These are phyloP conservation scores for Austroboletus niveus DNA, from an alignment of 1,284 basidiomycete genomes.

Conservation along the genomic window DNA sequence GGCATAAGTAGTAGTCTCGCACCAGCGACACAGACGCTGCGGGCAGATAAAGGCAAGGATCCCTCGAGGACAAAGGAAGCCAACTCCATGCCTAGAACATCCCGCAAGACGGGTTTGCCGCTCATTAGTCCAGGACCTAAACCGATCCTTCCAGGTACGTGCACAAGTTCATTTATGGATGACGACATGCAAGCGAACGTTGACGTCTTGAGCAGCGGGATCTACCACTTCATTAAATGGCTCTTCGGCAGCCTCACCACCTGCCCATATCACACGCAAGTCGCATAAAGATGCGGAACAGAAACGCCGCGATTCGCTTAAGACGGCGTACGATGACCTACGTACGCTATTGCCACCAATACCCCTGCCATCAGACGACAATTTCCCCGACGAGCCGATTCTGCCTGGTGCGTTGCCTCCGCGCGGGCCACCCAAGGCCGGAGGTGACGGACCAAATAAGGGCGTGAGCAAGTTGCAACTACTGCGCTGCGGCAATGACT, in stretches of 20 bases:
- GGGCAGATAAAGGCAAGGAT: constrained; percentile 29
- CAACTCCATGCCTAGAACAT: constrained; percentile 14
- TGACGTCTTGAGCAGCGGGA: constrained; percentile 22
- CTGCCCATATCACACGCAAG: constrained; percentile 55
- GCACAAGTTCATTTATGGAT: not conserved
- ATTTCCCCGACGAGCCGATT: constrained; percentile 57
- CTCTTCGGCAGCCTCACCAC: constrained; percentile 28
- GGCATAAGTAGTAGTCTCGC: constrained; percentile 48
- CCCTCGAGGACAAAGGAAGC: constrained; percentile 30
- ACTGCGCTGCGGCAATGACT: constrained; percentile 87
- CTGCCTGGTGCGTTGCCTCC: constrained; percentile 86
- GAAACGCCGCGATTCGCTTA: constrained; percentile 93
- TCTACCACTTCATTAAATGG: constrained; percentile 21
- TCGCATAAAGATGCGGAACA: constrained; percentile 98
- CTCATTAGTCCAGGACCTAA: constrained; percentile 45
- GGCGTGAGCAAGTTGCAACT: constrained; percentile 95
- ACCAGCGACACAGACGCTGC: constrained; percentile 24
- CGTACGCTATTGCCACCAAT: constrained; percentile 87
- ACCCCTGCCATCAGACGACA: constrained; percentile 71
- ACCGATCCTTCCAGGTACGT: constrained; percentile 65
- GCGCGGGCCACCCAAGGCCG: constrained; percentile 81
- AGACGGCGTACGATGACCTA: constrained; percentile 94
- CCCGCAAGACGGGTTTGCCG: constrained; percentile 30
- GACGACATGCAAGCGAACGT: not conserved
- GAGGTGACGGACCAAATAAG: constrained; percentile 87